A percentile compares a stretch with the other conserved stretches of the same genome.
Conservation (phyloP, 1,284 basidiomycete species). For the Chalciporus sp. region DNA sequence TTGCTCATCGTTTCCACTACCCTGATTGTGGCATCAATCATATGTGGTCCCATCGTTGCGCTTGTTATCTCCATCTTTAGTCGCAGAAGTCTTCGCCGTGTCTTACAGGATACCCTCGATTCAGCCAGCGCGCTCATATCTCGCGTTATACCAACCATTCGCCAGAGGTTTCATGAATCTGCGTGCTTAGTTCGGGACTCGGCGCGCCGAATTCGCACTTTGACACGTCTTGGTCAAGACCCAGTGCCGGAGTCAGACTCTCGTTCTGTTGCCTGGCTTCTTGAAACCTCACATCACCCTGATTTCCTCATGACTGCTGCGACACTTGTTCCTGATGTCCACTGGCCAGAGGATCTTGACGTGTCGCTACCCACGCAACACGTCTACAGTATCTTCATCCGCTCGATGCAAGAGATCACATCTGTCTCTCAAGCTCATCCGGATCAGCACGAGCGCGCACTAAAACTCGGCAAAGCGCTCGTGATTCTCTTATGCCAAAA, state of each 20-base stretch:
- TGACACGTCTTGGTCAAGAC: slow-evolving; percentile 1
- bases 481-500: slow-evolving; percentile 4
- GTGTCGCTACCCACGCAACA: slow-evolving; percentile 7
- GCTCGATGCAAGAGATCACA: slow-evolving; percentile 3
- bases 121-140: no score
- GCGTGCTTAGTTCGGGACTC: slow-evolving; percentile 1
- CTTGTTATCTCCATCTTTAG: neutral
- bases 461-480: slow-evolving; percentile 9
- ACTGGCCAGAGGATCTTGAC: slow-evolving; percentile 12
- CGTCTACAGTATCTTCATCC: slow-evolving; percentile 7
- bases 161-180: neutral
- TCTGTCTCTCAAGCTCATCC: neutral
- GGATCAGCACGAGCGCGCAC: neutral
- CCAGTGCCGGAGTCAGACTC: neutral
- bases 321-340: slow-evolving; percentile 9
- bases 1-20: neutral
- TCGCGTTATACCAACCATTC: no score
- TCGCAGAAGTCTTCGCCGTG: neutral
- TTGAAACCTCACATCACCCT: slow-evolving; percentile 16
- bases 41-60: neutral
- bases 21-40: neutral
- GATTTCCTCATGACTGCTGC: slow-evolving; percentile 14
- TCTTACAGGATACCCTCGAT: no score
- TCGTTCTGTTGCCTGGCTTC: slow-evolving; percentile 12
- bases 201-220: neutral